Base-by-base conservation (phyloP, 2,329 filamentous ascomycete species). In the Phyllosticta citrichinensis region DNA sequence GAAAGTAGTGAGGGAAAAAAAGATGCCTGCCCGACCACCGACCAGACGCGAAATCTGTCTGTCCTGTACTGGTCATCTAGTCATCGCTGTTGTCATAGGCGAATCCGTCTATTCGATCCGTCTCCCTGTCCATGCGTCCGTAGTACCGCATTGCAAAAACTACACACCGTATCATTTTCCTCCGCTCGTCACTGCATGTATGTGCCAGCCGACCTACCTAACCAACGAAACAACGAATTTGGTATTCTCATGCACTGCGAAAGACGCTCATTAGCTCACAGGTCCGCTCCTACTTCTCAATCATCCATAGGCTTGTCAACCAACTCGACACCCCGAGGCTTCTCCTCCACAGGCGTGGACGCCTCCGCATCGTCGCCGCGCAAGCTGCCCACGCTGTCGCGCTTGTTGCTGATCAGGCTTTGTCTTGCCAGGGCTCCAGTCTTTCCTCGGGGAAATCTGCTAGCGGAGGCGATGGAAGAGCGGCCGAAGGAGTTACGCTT, bases 231-330 rank as follows among this genome's bases (percentile, higher is more conserved):
- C 4, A 47, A 47, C 40, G 17, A 47, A 47, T 47, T 14, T 47
- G 40, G 40, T 47, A 47, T 47, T 47, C 22, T 22, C 40, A 47
- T 47, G 40, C 40, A 47, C 40, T 19, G n/a, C 17, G 40, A 47
- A 47, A 17, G 17, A 47, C 40, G 14, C 40, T 47, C 17, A 47
- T 47, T n/a, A 47, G 40, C 40, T 47, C 40, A 47, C 40, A 47
- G 6, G 40, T 47, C 40, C 40, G 5, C 6, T 47, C 6, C 17
- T n/a, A n/a, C 40, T 47, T 8, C 52, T 59, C 27, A 89, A 74
- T 89, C 86, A 74, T 90, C 86, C 86, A 91, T 89, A n/a, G 87
- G 85, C 74, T 83, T 86, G 71, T 91, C 88, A 68, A 84, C 84
- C 68, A 91, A 77, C 66, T 85, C 86, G 52, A 91, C 87, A 6